phyloP scores from a whole-genome alignment of 2,329 filamentous ascomycete genomes.

The Scortechinia acanthostroma region DNA sequence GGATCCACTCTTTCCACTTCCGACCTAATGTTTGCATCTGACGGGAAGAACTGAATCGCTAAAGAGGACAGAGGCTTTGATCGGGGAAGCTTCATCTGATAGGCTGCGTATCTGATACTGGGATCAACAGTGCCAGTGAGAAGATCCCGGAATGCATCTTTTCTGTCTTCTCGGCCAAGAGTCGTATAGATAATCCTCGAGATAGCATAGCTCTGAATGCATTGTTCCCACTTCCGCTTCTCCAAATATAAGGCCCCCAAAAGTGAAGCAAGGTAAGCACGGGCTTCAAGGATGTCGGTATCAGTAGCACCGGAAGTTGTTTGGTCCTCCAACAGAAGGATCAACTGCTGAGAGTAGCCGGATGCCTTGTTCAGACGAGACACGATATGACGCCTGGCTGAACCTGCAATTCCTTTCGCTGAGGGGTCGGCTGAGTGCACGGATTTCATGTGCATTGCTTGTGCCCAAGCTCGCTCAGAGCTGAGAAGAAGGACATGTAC shows the following conservation, averaged over 20 bases:
- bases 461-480: constrained; percentile 86
- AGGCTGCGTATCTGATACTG: constrained; percentile 88
- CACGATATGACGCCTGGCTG: constrained; percentile 79
- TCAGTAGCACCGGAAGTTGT: constrained; percentile 35
- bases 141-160: constrained; percentile 79
- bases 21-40: constrained; percentile 52
- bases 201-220: constrained; percentile 69
- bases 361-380: constrained; percentile 79
- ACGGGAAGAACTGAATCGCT: constrained; percentile 72
- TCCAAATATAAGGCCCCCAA: constrained; percentile 76
- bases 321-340: constrained; percentile 56
- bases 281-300: constrained; percentile 74
- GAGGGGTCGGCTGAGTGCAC: constrained; percentile 68
- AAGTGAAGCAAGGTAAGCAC: constrained; percentile 74
- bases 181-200: constrained; percentile 78
- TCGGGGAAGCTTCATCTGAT: constrained; percentile 80
- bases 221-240: constrained; percentile 77
- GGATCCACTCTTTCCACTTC: constrained; percentile 68
- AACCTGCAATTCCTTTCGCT: constrained; percentile 66
- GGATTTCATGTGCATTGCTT: constrained; percentile 91
- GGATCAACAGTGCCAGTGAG: constrained; percentile 82
- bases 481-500: constrained; percentile 74
- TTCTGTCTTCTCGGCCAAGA: constrained; percentile 50
- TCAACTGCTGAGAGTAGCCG: constrained; percentile 61
- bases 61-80: constrained; percentile 76